Base-by-base conservation (phyloP, 1,284 basidiomycete genomes). In the Cutaneotrichosporon curvatum region DNA sequence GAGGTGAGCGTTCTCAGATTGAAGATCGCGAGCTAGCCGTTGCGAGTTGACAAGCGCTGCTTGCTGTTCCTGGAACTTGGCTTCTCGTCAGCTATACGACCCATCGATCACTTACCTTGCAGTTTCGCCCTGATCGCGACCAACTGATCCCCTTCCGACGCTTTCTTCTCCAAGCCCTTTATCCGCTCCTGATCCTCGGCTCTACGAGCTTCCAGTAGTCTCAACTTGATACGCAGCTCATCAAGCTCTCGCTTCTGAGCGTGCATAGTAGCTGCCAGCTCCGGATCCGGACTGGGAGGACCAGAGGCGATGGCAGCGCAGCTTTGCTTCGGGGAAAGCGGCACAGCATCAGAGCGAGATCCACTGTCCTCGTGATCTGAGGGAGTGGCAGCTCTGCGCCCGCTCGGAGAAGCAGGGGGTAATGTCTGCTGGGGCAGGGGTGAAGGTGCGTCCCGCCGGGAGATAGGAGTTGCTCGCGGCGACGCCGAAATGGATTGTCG, bases 61-160 rank as follows among this genome's bases (percentile, higher is more conserved):
- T 63, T 88, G 84, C 31, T 87, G 78, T 28, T 82, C 79, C 41
- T 80, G 82, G 30, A 95, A 80, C 66, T 94, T 94, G 25, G 82
- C 83, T 65, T 42, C 16, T 19, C 55, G 47, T n/a, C 43, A 52
- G 7, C 62, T 44, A 50, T 19, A 48, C 38, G 15, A 16, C 25
- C 12, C 12, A 32, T 6, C 4, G 12, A 7, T 23, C 31, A 57
- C 62, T 46, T 48, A 70, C 68, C 63, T 71, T 88, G 87, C 19
- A 92, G 78, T 70, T 91, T 96, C 8, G 87, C 88, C 16, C 85
- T 78, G 12, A 89, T 76, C 4, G 85, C 78, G n/a, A 87, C 81
- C 58, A 94, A 87, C 14, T 82, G 78, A 62, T 91, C 87, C 1
- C 85, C 85, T 56, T 95, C 89, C 4, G 80, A 77, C 6, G 87